Evolutionary conservation across 2,329 filamentous ascomycete genomes (phyloP).

Genomic region (Xylaria digitata): DNA sequence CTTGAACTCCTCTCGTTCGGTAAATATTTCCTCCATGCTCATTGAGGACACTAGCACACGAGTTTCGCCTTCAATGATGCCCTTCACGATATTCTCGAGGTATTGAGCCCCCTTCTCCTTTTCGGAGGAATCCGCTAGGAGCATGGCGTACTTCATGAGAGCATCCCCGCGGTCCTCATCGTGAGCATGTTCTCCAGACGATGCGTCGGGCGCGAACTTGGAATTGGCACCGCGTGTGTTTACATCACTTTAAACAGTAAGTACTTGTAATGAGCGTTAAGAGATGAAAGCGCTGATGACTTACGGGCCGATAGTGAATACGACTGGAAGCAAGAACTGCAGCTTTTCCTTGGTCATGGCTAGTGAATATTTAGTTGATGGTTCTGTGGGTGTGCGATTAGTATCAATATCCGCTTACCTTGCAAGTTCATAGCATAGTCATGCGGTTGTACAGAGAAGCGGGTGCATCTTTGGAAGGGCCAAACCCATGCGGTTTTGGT

Average conservation of each 20-base stretch:
- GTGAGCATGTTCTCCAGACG: constrained; percentile 38
- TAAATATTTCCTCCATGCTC: constrained; percentile 94
- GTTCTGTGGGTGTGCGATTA: not conserved
- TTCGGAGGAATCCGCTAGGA: constrained; percentile 72
- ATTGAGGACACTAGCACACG: constrained; percentile 84
- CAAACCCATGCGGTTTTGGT: constrained; percentile 80
- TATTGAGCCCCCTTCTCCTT: constrained; percentile 63
- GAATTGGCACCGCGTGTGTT: constrained; percentile 65
- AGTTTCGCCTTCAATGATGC: constrained; percentile 90
- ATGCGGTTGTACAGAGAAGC: constrained; percentile 74
- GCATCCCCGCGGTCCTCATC: constrained; percentile 68
- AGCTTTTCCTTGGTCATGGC: constrained; percentile 93
- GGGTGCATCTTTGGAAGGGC: constrained; percentile 74
- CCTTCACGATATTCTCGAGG: constrained; percentile 87
- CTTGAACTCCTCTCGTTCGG: constrained; percentile 81
- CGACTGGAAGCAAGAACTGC: constrained; percentile 82
- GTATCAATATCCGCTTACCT: constrained; percentile 39
- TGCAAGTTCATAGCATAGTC: constrained; percentile 86
- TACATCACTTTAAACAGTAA: constrained; percentile 61
- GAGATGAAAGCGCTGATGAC: constrained; percentile 20
- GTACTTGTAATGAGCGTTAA: not conserved
- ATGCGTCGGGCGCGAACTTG: constrained; percentile 28
- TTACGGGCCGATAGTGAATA: constrained; percentile 83
- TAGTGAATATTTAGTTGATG: constrained; percentile 31
- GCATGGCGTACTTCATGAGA: constrained; percentile 83